A percentile compares a stretch with the other conserved stretches of the same genome.
These are phyloP conservation scores for Senecio squalidus DNA, from an alignment of 140 eudicot species.

Conservation along the genomic window DNA sequence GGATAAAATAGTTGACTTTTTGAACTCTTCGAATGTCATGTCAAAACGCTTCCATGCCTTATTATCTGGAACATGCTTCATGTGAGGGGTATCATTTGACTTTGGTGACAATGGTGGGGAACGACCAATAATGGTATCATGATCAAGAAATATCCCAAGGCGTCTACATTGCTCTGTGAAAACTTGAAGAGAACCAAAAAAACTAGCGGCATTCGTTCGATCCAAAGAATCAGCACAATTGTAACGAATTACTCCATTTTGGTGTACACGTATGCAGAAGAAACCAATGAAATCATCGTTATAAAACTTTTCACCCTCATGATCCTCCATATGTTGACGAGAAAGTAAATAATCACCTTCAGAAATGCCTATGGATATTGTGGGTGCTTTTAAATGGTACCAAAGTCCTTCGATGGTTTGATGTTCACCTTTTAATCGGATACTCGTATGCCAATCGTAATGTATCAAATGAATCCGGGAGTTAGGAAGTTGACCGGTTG, in stretches of 20 bases:
- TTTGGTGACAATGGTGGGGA: too few relatives aligned
- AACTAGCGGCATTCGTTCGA: constrained; percentile 96
- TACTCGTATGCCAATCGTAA: constrained; percentile 95
- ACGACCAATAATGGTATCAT: constrained; percentile 39
- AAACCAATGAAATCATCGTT: constrained; percentile 69
- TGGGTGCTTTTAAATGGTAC: constrained; percentile 81
- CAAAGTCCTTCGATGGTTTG: constrained; percentile 96
- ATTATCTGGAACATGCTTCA: constrained; percentile 36
- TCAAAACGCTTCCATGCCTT: constrained; percentile 93
- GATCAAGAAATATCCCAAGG: constrained; percentile 82
- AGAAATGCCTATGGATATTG: constrained; percentile 66
- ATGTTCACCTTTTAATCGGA: constrained; percentile 75
- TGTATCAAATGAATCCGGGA: constrained; percentile 64
- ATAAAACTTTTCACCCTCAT: constrained; percentile 55
- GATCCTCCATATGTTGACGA: constrained; percentile 47
- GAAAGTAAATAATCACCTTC: constrained; percentile 88
- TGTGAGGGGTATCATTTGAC: constrained; percentile 24
- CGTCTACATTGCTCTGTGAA: constrained; percentile 91
- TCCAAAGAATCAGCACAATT: constrained; percentile 97
- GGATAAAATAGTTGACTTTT: constrained; percentile 73
- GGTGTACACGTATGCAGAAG: constrained; percentile 71
- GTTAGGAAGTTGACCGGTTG: constrained; percentile 69
- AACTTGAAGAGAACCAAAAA: constrained; percentile 83
- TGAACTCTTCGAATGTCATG: constrained; percentile 89
- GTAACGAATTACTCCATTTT: constrained; percentile 87